Evolutionary conservation across 2,329 filamentous ascomycete genomes (phyloP).

Genomic region (Pyrenophora seminiperda): DNA sequence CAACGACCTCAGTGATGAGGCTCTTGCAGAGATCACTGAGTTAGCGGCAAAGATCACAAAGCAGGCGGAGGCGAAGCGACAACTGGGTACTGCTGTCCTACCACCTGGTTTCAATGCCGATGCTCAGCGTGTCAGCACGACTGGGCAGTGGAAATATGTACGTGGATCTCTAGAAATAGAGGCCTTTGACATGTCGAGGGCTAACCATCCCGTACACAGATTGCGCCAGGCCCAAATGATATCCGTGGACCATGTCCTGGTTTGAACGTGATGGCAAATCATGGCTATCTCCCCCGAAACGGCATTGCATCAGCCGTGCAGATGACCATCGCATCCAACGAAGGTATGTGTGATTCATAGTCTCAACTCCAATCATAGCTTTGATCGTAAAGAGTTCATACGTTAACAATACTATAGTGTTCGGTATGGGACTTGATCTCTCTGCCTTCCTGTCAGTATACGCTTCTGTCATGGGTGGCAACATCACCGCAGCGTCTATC

Average conservation of each 20-base stretch:
- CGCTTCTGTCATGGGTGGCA: slow-evolving; percentile 18
- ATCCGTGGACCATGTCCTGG: slow-evolving; percentile 12
- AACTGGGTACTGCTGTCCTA: slow-evolving; percentile 1
- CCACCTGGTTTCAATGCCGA: slow-evolving; percentile 20
- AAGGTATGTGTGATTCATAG: slow-evolving; percentile 2
- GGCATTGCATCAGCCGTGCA: slow-evolving; percentile 9
- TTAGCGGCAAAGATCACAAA: slow-evolving; percentile 18
- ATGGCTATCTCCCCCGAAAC: slow-evolving; percentile 9
- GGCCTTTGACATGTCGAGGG: neutral
- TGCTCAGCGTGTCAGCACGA: slow-evolving; percentile 19
- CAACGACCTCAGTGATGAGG: slow-evolving; percentile 14
- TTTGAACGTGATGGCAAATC: slow-evolving; percentile 12
- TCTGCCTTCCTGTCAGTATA: slow-evolving; percentile 24
- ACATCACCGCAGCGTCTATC: slow-evolving; percentile 17
- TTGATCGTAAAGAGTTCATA: no score
- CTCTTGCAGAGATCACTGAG: slow-evolving; percentile 17
- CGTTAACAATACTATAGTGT: slow-evolving; percentile 25
- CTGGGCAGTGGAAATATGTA: slow-evolving; percentile 15
- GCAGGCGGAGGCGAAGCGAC: slow-evolving; percentile 12
- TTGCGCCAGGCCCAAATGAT: slow-evolving; percentile 12
- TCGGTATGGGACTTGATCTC: slow-evolving; percentile 20
- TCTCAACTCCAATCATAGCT: no score
- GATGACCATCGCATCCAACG: slow-evolving; percentile 11
- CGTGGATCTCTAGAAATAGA: slow-evolving; percentile 5
- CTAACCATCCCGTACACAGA: slow-evolving; percentile 6